These are phyloP conservation scores for Edaphochlamys debaryana DNA, from an alignment of 139 green algal species.

Conservation along the genomic window DNA sequence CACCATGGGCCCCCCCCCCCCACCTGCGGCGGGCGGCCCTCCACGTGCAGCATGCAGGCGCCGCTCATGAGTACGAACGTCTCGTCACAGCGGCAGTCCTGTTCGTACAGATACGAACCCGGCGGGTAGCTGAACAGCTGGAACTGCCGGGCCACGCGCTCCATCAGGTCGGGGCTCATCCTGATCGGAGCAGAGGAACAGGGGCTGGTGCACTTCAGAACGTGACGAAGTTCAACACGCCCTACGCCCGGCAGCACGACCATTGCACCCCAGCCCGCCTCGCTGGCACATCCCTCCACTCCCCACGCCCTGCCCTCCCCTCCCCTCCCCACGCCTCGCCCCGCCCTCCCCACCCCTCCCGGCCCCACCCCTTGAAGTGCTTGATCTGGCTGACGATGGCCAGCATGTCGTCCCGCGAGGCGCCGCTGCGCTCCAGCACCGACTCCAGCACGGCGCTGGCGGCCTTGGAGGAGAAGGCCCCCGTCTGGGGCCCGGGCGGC, in stretches of 20 bases:
- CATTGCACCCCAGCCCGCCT: too few relatives aligned
- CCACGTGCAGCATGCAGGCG: slow-evolving; percentile 30
- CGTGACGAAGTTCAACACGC: too few relatives aligned
- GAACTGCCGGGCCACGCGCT: slow-evolving; percentile 15
- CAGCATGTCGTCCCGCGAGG: slow-evolving; percentile 30
- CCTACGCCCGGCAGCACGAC: too few relatives aligned
- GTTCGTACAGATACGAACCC: slow-evolving; percentile 34
- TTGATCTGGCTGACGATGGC: slow-evolving; percentile 40
- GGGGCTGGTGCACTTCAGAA: too few relatives aligned
- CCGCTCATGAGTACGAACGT: slow-evolving; percentile 39
- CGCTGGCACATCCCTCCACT: too few relatives aligned
- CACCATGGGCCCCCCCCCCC: too few relatives aligned
- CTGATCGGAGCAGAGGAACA: not conserved
- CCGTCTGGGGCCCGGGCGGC: slow-evolving; percentile 7
- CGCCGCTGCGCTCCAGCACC: slow-evolving; percentile 35
- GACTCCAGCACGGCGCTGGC: slow-evolving; percentile 7
- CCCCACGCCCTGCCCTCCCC: too few relatives aligned
- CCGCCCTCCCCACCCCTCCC: too few relatives aligned
- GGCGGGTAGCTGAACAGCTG: slow-evolving; percentile 44
- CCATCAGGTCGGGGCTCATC: slow-evolving; percentile 16
- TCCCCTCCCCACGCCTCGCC: too few relatives aligned
- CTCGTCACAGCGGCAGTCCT: slow-evolving; percentile 35
- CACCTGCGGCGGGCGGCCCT: slow-evolving; percentile 17
- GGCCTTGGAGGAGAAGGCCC: slow-evolving; percentile 13
- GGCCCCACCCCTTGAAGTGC: slow-evolving; percentile 33